Base-by-base conservation (phyloP, 2,329 filamentous ascomycete species). In the Apiospora saccharicola region DNA sequence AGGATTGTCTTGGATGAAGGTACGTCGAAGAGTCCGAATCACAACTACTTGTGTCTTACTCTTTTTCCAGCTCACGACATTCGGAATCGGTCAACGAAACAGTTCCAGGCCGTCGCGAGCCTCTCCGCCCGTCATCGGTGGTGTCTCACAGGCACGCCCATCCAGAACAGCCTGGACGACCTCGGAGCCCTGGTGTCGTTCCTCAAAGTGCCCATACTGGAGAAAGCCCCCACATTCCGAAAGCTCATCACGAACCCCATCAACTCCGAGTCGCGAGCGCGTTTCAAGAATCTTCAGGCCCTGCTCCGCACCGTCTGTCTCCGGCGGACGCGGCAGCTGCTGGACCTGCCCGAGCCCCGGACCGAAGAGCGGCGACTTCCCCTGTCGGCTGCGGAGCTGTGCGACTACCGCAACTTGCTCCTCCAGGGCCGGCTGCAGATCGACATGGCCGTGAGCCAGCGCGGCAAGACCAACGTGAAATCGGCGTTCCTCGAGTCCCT, bases 131-230 rank as follows among this genome's bases (percentile, higher is more conserved):
- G 3, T 13, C 47, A 51, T 51, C 47, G 70, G 13, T 71, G 70
- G 70, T 71, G 70, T n/a, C 67, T 71, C 0, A 69, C 70, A 3
- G 70, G 70, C 14, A 71, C 70, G 16, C 70, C 70, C 14, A 71
- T 71, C 44, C 70, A 71, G 41, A 71, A 71, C 43, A 71, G 10
- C 8, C 34, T 71, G 30, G 70, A 71, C 10, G 70, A 71, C 46
- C 64, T 71, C 16, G 70, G 70, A 43, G 46, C 70, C 1, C 43
- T 71, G 5, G 46, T 69, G 6, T 43, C 64, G 10, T 71, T 71
- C 10, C 70, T 71, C 41, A 57, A 57, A 30, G 64, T 71, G 8
- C 70, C 70, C n/a, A 51, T 51, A 51, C n/a, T 51, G 5, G 47
- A 51, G n/a, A 51, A 51, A 7, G 7, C 47, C 43, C 30, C 67